Conservation (phyloP, 768 basidiomycete genomes). For the Kwoniella sp. region DNA sequence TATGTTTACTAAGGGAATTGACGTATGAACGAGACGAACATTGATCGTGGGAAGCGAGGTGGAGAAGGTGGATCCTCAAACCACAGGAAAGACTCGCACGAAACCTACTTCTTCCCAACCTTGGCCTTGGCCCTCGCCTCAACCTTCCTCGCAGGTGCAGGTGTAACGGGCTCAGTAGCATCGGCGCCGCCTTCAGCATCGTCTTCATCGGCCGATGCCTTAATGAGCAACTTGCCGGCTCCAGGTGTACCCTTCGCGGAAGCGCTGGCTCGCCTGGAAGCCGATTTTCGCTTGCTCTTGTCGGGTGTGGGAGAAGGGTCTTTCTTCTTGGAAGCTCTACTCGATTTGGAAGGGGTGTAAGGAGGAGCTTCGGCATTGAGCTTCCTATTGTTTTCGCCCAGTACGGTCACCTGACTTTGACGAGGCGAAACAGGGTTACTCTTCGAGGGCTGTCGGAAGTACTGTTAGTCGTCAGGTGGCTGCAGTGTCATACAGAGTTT, state of each 20-base stretch:
- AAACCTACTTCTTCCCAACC: constrained; percentile 13
- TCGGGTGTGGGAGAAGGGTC: background rate
- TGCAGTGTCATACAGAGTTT: background rate
- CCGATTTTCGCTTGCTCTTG: background rate
- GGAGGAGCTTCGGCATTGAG: constrained; percentile 23
- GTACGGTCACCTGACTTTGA: constrained; percentile 7
- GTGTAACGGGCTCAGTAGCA: background rate
- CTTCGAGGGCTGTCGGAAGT: constrained; percentile 11
- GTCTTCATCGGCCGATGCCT: background rate
- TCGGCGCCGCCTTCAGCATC: background rate
- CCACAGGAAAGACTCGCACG: too few relatives aligned
- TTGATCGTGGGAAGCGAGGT: background rate
- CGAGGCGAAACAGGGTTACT: constrained; percentile 19
- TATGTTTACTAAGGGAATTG: too few relatives aligned
- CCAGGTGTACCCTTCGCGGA: constrained; percentile 41
- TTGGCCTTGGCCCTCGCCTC: constrained; percentile 15
- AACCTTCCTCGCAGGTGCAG: background rate
- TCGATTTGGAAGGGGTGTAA: constrained; percentile 18
- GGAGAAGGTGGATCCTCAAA: background rate
- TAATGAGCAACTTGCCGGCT: constrained; percentile 41
- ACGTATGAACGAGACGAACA: too few relatives aligned
- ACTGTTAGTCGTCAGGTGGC: constrained; percentile 15
- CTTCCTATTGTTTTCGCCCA: constrained; percentile 13
- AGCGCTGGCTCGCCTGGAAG: constrained; percentile 6
- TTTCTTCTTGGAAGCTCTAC: constrained; percentile 1